These are phyloP conservation scores for Crithidia sp. DNA, from an alignment of 208 protist species.

Conservation along the genomic window DNA sequence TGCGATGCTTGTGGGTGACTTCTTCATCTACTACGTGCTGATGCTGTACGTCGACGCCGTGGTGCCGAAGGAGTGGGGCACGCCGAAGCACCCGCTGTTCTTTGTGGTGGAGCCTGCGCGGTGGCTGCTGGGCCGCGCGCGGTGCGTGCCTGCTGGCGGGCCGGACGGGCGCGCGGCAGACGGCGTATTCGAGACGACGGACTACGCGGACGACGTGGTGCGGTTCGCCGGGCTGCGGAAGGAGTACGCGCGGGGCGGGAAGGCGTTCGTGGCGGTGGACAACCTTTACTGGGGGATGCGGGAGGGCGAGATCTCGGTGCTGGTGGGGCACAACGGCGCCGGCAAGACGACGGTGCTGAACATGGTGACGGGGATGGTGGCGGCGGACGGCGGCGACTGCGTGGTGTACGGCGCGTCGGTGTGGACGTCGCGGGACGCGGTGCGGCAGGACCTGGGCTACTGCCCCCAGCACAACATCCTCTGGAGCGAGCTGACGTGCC, in stretches of 20 bases:
- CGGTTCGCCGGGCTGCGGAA: slow-evolving; percentile 42
- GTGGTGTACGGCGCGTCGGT: slow-evolving; percentile 72
- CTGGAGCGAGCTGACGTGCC: slow-evolving; percentile 76
- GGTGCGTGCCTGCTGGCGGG: slow-evolving; percentile 21
- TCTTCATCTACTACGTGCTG: slow-evolving; percentile 61
- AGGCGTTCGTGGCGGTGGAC: slow-evolving; percentile 66
- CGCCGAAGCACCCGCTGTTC: slow-evolving; percentile 66
- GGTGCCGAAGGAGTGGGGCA: slow-evolving; percentile 59
- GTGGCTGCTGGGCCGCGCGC: slow-evolving; percentile 5
- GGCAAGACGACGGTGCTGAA: slow-evolving; percentile 85
- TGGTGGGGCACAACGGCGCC: slow-evolving; percentile 86
- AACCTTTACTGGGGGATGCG: slow-evolving; percentile 75
- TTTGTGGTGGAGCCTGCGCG: slow-evolving; percentile 50
- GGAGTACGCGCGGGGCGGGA: slow-evolving; percentile 44
- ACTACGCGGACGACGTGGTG: slow-evolving; percentile 28
- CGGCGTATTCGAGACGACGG: slow-evolving; percentile 46
- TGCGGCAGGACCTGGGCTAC: slow-evolving; percentile 77
- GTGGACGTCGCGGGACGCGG: slow-evolving; percentile 39
- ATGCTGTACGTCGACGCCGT: slow-evolving; percentile 68
- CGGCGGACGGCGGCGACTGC: slow-evolving; percentile 65
- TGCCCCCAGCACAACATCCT: slow-evolving; percentile 63
- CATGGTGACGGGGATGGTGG: slow-evolving; percentile 78
- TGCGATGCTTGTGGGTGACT: slow-evolving; percentile 42
- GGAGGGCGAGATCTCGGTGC: slow-evolving; percentile 72
- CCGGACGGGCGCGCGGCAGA: slow-evolving; percentile 24